Percentiles rank a stretch among this genome's conserved stretches.
Evolutionary conservation across 2,329 filamentous ascomycete species (phyloP).

Genomic region (Pseudocercospora musae): DNA sequence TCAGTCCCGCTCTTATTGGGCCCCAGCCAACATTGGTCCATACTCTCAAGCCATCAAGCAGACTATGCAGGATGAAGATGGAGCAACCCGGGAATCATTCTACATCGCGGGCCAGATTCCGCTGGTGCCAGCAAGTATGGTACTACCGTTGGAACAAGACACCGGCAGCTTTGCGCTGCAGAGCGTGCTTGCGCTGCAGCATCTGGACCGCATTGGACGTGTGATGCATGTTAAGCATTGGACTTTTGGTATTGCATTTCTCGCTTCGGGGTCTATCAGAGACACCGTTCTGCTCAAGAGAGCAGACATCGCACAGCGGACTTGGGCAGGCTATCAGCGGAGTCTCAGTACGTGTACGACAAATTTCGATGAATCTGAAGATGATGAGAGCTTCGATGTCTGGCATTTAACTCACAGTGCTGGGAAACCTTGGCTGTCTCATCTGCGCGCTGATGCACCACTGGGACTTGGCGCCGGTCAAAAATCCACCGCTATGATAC

Average conservation of each 20-base stretch:
- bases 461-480: constrained; percentile 16
- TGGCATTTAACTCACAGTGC: constrained; percentile 60
- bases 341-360: constrained; percentile 20
- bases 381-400: constrained; percentile 60
- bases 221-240: constrained; percentile 72
- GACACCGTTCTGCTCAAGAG: constrained; percentile 30
- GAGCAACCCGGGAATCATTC: constrained; percentile 38
- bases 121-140: constrained; percentile 76
- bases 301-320: constrained; percentile 23
- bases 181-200: constrained; percentile 73
- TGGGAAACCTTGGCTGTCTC: constrained; percentile 22
- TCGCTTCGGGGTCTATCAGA: constrained; percentile 45
- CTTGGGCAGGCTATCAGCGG: constrained; percentile 43
- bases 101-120: constrained; percentile 90
- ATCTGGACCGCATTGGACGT: constrained; percentile 77
- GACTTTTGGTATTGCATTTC: constrained; percentile 71
- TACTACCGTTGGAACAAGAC: constrained; percentile 38
- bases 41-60: constrained; percentile 83
- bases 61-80: constrained; percentile 30
- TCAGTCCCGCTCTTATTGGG: constrained; percentile 93
- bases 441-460: constrained; percentile 36
- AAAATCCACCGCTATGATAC: constrained; percentile 30
- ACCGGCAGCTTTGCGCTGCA: constrained; percentile 46
- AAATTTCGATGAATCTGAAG: constrained; percentile 45
- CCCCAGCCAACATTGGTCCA: constrained; percentile 93